Conservation (phyloP, 495 filamentous ascomycete genomes). For the Podospora didyma region DNA sequence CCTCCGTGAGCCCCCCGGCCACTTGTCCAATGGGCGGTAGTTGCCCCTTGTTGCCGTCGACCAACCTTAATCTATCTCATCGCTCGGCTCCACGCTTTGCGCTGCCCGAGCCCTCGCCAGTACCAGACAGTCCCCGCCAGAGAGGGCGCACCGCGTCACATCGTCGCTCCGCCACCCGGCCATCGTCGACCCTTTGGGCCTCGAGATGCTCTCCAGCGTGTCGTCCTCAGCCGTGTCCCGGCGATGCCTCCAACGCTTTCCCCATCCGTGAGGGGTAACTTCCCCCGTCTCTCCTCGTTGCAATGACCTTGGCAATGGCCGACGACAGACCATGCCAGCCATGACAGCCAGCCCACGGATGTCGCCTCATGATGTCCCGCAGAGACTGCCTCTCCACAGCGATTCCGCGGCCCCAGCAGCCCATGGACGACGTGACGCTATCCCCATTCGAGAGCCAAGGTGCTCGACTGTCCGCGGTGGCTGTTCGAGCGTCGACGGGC, state of each 20-base stretch:
- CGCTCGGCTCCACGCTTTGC: constrained; percentile 23
- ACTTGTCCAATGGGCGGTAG: constrained; percentile 26
- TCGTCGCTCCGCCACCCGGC: constrained; percentile 17
- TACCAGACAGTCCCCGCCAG: constrained; percentile 10
- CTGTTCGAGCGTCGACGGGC: constrained; percentile 22
- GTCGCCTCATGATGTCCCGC: background rate
- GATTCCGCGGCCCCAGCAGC: background rate
- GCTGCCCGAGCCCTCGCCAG: constrained; percentile 11
- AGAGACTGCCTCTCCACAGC: background rate
- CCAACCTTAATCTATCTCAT: constrained; percentile 24
- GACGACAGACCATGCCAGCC: too few species aligned
- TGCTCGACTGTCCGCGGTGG: constrained; percentile 6
- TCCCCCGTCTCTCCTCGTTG: background rate
- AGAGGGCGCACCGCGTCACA: constrained; percentile 15
- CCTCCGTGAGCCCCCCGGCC: constrained; percentile 21
- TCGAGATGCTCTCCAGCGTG: background rate
- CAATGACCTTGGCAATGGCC: too few species aligned
- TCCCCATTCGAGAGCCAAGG: constrained; percentile 15
- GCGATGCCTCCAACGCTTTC: background rate
- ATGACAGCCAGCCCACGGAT: too few species aligned
- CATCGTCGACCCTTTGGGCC: constrained; percentile 20
- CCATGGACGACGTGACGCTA: constrained; percentile 10
- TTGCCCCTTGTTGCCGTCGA: constrained; percentile 20
- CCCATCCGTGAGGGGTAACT: background rate
- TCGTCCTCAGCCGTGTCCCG: background rate